Percentiles rank a stretch among this genome's conserved stretches.
Conservation (phyloP, 805 yeast species). For the Isabelozyma gotoi region DNA sequence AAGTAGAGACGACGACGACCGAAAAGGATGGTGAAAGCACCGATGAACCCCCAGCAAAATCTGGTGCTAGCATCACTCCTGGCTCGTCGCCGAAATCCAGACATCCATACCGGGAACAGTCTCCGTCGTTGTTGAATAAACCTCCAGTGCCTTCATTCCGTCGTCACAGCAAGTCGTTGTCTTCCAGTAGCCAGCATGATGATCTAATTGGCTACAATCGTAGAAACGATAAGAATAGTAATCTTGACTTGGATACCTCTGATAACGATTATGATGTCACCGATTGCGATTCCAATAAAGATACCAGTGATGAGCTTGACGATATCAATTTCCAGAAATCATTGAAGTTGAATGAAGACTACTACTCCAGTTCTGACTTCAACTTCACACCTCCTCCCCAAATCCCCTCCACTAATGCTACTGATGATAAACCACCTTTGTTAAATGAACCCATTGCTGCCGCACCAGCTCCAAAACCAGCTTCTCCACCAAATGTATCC, state of each 20-base stretch:
- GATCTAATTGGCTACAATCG: constrained; percentile 32
- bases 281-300: constrained; percentile 18
- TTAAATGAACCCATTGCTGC: background rate
- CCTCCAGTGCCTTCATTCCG: constrained; percentile 8
- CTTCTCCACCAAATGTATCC: constrained; percentile 6
- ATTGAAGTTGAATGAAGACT: background rate
- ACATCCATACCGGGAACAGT: background rate
- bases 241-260: constrained; percentile 19
- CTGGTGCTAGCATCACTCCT: background rate
- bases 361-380: background rate
- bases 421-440: background rate
- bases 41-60: background rate
- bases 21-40: too few species aligned
- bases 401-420: background rate
- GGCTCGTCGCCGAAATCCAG: background rate
- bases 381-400: background rate
- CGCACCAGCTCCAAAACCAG: background rate
- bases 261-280: constrained; percentile 37
- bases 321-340: background rate
- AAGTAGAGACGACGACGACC: too few species aligned
- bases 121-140: background rate
- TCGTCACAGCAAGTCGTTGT: constrained; percentile 36
- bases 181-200: constrained; percentile 27
- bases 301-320: constrained; percentile 1
- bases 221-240: background rate